phyloP scores from a whole-genome alignment of 352 stramenopile genomes.

The Globisporangium nagaii region DNA sequence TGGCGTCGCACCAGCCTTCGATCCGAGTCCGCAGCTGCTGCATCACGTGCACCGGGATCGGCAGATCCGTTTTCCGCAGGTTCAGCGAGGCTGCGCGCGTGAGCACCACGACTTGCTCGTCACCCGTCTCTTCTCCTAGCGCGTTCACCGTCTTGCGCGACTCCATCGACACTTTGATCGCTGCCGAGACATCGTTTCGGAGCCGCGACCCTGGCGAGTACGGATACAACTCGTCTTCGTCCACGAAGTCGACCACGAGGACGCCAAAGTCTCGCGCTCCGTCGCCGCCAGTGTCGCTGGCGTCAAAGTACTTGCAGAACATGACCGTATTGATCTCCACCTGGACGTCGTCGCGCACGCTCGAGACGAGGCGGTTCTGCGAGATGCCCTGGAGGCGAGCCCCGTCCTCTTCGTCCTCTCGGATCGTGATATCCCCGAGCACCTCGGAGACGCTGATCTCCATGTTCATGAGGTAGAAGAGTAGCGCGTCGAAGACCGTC shows the following conservation, averaged over 20 bases:
- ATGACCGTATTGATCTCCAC: slow-evolving; percentile 4
- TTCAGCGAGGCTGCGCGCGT: not conserved
- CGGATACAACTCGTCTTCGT: slow-evolving; percentile 5
- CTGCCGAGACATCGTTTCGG: slow-evolving; percentile 2
- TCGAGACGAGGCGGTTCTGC: not conserved
- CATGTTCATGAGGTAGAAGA: not conserved
- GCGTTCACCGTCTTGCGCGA: not conserved
- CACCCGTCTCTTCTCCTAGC: not conserved
- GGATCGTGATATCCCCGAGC: not conserved
- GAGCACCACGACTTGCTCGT: not conserved
- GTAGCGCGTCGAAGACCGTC: not conserved
- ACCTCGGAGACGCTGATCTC: slow-evolving; percentile 3
- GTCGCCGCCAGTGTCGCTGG: not conserved
- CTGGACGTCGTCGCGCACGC: not conserved
- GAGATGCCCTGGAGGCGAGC: not conserved
- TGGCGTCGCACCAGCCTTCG: slow-evolving; percentile 1
- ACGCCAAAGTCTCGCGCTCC: not conserved
- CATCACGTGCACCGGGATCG: not conserved
- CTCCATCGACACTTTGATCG: not conserved
- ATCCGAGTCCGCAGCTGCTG: not conserved
- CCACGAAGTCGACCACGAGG: slow-evolving; percentile 6
- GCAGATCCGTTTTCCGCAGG: not conserved
- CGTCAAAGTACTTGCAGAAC: not conserved
- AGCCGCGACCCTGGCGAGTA: not conserved
- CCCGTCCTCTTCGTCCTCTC: not conserved